Evolutionary conservation across 805 yeast genomes (phyloP), one percentile per base, ranked within the genome.

Genomic region (Hanseniaspora guilliermondii): DNA sequence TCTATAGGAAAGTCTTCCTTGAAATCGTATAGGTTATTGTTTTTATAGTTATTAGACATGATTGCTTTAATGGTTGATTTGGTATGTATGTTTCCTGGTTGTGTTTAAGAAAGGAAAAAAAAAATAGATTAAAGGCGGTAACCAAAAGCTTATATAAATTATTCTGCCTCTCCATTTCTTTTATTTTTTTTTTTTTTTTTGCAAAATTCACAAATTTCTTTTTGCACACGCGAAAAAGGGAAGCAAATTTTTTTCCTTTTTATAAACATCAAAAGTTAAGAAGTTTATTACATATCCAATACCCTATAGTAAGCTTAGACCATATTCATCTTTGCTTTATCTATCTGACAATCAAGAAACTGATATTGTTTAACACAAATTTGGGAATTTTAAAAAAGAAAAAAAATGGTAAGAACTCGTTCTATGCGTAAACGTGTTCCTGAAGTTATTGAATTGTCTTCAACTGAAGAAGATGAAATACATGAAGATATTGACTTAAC

Each of bases 11-110:
- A 49, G 11, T 49, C 53, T 42, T 49, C 53, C 21, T 35, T 49
- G 24, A 49, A 49, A 17, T 49, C 53, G 37, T 49, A 49, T n/a
- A 49, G 36, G 30, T 49, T 49, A 16, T 42, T 49, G 42, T 35
- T 49, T 27, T 12, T 27, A 27, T 35, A 24, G 25, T 30, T 22
- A n/a, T 22, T 32, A 14, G 41, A 24, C 53, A 49, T 49, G 2
- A 6, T 46, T 21, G 27, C 14, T 32, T 33, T 6, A 11, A 22
- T 24, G 32, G 17, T 40, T 9, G 5, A 32, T 40, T n/a, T n/a
- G n/a, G 8, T 12, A 17, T 21, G 30, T 39, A 16, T 30, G 11
- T 36, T 46, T 16, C 38, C 25, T 14, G 12, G 12, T 17, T 37
- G 6, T 21, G 9, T 17, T 38, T 12, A 7, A 14, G 1, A 7